Conservation (phyloP, 1,284 basidiomycete genomes). For the Phellopilus nigrolimitatus region DNA sequence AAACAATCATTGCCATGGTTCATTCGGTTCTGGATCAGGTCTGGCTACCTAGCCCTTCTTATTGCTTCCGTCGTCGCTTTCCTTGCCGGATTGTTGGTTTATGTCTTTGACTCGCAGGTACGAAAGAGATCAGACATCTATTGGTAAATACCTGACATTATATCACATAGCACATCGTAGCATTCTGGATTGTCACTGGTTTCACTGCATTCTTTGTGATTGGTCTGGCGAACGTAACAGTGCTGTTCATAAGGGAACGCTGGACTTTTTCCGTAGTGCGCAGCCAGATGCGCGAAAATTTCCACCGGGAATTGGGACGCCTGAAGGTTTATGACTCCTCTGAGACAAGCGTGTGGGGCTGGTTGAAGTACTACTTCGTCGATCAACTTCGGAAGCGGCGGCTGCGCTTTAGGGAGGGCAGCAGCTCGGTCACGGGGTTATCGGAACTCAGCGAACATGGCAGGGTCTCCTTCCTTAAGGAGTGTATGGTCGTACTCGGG, state of each 20-base stretch:
- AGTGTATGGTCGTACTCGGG: too few relatives aligned
- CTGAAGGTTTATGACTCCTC: constrained; percentile 1
- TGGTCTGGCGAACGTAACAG: constrained; percentile 12
- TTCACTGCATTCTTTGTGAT: constrained; percentile 13
- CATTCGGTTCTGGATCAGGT: not conserved
- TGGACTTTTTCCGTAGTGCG: constrained; percentile 9
- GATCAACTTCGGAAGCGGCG: constrained; percentile 8
- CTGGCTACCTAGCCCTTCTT: constrained; percentile 3
- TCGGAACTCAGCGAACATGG: not conserved
- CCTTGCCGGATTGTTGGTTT: not conserved
- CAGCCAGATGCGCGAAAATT: constrained; percentile 3
- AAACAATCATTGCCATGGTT: not conserved
- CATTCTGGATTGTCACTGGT: constrained; percentile 15
- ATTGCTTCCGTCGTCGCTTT: constrained; percentile 1
- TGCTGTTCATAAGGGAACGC: constrained; percentile 14
- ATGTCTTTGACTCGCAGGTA: not conserved
- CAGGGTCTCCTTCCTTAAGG: too few relatives aligned
- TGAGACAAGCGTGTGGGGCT: constrained; percentile 2
- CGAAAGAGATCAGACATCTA: too few relatives aligned
- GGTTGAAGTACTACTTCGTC: constrained; percentile 11
- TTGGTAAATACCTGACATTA: too few relatives aligned
- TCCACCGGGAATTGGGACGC: constrained; percentile 1
- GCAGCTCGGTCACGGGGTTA: not conserved
- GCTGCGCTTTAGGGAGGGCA: not conserved
- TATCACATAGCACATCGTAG: too few relatives aligned